A percentile compares a stretch with the other conserved stretches of the same genome.
phyloP scores from a whole-genome alignment of 805 yeast species.

The Sugiyamaella mastotermitis region DNA sequence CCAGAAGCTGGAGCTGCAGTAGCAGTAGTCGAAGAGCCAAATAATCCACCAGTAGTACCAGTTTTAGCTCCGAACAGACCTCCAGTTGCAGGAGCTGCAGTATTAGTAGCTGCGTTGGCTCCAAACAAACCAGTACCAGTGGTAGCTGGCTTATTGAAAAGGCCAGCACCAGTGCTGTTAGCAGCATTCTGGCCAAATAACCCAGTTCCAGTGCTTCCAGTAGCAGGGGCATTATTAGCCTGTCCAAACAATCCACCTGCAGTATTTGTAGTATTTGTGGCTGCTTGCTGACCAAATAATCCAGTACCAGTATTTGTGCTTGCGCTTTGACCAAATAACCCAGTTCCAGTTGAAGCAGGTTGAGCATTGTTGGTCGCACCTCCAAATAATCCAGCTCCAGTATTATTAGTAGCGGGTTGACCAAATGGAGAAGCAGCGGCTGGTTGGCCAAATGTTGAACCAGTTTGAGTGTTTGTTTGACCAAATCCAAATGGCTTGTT shows the following conservation, averaged over 20 bases:
- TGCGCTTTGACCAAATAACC: conserved; percentile 30
- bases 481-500: conserved; percentile 19
- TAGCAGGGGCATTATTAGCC: conserved; percentile 4
- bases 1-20: conserved; percentile 20
- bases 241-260: conserved; percentile 34
- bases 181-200: conserved; percentile 17
- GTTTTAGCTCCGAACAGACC: conserved; percentile 27
- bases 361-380: conserved; percentile 11
- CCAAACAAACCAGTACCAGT: conserved; percentile 38
- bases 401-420: conserved; percentile 10
- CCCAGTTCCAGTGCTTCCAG: not conserved
- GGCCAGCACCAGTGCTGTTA: not conserved
- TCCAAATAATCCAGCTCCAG: conserved; percentile 15
- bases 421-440: conserved; percentile 23
- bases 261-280: conserved; percentile 14
- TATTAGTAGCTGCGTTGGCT: conserved; percentile 7
- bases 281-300: conserved; percentile 25
- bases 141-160: not conserved
- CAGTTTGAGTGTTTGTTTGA: conserved; percentile 20
- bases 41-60: conserved; percentile 22
- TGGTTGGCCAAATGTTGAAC: conserved; percentile 25
- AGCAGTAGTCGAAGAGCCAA: conserved; percentile 22
- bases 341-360: conserved; percentile 22
- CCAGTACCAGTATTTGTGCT: conserved; percentile 21
- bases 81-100: conserved; percentile 19